Evolutionary conservation across 106 monocot species (phyloP).

Genomic region (Dendrobium huoshanense): DNA sequence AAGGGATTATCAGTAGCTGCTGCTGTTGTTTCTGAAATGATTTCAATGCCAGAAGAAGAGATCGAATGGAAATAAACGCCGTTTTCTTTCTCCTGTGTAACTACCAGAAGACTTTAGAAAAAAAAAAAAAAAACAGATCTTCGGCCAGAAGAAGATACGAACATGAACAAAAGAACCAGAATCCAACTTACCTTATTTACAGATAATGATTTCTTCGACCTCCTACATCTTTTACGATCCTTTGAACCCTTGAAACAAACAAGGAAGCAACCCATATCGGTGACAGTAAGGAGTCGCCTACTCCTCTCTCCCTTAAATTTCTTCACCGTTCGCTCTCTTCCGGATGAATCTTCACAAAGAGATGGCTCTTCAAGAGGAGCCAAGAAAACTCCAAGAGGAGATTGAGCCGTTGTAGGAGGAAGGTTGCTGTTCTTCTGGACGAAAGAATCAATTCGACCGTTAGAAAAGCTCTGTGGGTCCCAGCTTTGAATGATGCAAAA

Average conservation of each 20-base stretch:
- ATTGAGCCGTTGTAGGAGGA: conserved; percentile 1
- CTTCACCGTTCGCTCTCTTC: not conserved
- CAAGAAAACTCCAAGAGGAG: not conserved
- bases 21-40: not conserved
- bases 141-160: not conserved
- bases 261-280: conserved; percentile 14
- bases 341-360: not conserved
- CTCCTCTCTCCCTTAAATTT: not conserved
- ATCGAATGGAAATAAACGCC: not conserved
- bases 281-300: not conserved
- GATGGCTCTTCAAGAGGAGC: not conserved
- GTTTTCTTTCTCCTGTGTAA: not conserved
- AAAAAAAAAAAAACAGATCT: not conserved
- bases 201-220: conserved; percentile 1
- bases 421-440: not conserved
- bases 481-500: not conserved
- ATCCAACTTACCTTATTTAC: not conserved
- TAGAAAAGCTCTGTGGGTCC: not conserved
- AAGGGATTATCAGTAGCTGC: not conserved
- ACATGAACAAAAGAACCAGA: not conserved
- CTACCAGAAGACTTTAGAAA: not conserved
- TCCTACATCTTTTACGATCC: not conserved
- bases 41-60: conserved; percentile 1
- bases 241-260: conserved; percentile 5
- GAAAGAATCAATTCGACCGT: conserved; percentile 5